These are phyloP conservation scores for Wickerhamiella nectarea DNA, from an alignment of 805 yeast genomes.

Conservation along the genomic window DNA sequence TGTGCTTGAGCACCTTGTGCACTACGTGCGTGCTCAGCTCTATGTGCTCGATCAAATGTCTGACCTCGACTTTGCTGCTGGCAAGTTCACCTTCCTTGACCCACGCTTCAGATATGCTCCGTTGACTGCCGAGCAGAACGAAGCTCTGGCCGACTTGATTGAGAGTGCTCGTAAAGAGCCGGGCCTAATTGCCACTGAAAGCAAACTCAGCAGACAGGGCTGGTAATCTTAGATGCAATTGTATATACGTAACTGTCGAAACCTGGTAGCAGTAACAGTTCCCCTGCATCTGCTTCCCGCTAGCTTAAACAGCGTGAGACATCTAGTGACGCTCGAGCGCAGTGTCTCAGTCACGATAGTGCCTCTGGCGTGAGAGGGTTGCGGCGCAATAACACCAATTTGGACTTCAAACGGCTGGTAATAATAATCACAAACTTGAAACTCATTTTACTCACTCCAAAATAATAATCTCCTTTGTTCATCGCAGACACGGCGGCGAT, in stretches of 20 bases:
- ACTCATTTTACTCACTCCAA: too few species aligned
- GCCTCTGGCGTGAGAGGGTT: not conserved
- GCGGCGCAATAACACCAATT: too few species aligned
- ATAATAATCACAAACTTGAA: too few species aligned
- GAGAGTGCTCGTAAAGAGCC: constrained; percentile 20
- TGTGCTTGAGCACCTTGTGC: constrained; percentile 77
- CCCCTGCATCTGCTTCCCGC: too few species aligned
- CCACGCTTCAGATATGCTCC: constrained; percentile 69
- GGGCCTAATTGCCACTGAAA: constrained; percentile 14
- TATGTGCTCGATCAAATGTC: constrained; percentile 75
- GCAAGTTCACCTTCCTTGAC: constrained; percentile 70
- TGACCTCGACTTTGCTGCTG: constrained; percentile 88
- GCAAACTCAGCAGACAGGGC: constrained; percentile 19
- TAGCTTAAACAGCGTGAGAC: too few species aligned
- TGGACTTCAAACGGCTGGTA: too few species aligned
- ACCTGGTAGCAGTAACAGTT: too few species aligned
- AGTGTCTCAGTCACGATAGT: not conserved
- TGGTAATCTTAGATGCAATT: constrained; percentile 14
- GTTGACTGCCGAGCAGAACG: constrained; percentile 48
- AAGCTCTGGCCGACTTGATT: constrained; percentile 18
- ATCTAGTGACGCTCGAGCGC: not conserved
- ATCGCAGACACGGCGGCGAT: not conserved
- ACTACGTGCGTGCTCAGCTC: constrained; percentile 77
- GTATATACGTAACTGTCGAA: too few species aligned
- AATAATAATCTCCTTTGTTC: too few species aligned